phyloP scores from a whole-genome alignment of 2,329 filamentous ascomycete genomes.

The Bertia moriformis region DNA sequence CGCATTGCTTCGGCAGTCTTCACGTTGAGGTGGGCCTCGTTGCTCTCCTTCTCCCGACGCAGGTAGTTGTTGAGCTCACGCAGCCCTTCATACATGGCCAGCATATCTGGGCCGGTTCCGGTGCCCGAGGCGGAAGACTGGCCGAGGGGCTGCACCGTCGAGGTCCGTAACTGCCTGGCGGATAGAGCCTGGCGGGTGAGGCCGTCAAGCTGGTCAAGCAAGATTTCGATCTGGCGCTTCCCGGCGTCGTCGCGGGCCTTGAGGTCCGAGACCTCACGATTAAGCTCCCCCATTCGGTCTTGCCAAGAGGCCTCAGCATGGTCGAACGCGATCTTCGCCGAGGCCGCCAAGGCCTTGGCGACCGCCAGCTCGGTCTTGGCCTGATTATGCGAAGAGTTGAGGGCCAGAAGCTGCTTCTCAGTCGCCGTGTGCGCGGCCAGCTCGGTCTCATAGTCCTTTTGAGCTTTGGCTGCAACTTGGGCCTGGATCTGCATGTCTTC shows the following conservation, averaged over 20 bases:
- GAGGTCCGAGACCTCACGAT: conserved; percentile 69
- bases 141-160: too few species aligned
- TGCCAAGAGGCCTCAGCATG: conserved; percentile 82
- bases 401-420: conserved; percentile 65
- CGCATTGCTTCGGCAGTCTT: conserved; percentile 78
- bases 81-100: conserved; percentile 51
- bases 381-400: conserved; percentile 69
- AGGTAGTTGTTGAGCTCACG: conserved; percentile 85
- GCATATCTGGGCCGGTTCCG: conserved; percentile 35
- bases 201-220: conserved; percentile 78
- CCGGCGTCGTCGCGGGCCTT: conserved; percentile 69
- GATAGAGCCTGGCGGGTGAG: conserved; percentile 66
- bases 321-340: conserved; percentile 61
- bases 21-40: conserved; percentile 89
- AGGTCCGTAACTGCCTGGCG: conserved; percentile 66
- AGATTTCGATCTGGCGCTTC: conserved; percentile 74
- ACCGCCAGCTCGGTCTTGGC: conserved; percentile 66
- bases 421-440: conserved; percentile 90
- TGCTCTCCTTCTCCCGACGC: conserved; percentile 89
- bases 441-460: conserved; percentile 90
- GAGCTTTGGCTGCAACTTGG: conserved; percentile 80
- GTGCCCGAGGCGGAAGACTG: conserved; percentile 30
- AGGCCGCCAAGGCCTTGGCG: conserved; percentile 69
- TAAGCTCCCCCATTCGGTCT: conserved; percentile 65
- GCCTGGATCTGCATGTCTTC: conserved; percentile 87